Evolutionary conservation across 345 rosid genomes (phyloP), one percentile per base, ranked within the genome.

Genomic region (Citrus glauca): DNA sequence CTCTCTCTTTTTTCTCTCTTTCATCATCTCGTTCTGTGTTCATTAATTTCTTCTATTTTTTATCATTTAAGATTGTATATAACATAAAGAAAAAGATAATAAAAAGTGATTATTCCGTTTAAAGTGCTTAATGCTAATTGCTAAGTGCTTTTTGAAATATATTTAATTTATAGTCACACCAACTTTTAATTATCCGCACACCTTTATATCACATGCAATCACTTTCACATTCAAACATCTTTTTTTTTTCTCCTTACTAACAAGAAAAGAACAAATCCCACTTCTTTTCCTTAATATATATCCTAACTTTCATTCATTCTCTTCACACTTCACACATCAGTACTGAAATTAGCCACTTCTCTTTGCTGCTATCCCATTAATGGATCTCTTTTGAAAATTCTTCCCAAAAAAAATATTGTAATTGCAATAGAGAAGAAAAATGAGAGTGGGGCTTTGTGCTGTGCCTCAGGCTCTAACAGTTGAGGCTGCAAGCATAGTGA

Each of bases 241-340:
- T 64, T 53, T 61, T 82, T 71, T 53, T 61, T 82, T 87, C 85
- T 75, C 93, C 91, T 85, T 82, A 75, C 82, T 65, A 53, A 81
- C 92, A 90, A 86, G 92, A 71, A 90, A 91, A 85, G 96, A 87
- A 91, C 85, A 85, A 88, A 81, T 56, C 81, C 86, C 65, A 38
- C 62, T 55, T 42, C 40, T 62, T 78, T 61, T 77, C 14, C 10
- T 28, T 69, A 25, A 53, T 56, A 50, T 74, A 74, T 67, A 79
- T 81, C 77, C 48, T 60, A 42, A 30, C 50, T 30, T 63, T 16
- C 57, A 17, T 19, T 53, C 57, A 17, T 53, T 53, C 57, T 56
- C 72, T 27, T 66, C 67, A 50, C 68, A 59, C 65, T 61, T 50
- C 38, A 22, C 68, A 20, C 63, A 13, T 13, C 50, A 13, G 17